phyloP scores from a whole-genome alignment of 208 protist species.

The Leishmania aethiopica region DNA sequence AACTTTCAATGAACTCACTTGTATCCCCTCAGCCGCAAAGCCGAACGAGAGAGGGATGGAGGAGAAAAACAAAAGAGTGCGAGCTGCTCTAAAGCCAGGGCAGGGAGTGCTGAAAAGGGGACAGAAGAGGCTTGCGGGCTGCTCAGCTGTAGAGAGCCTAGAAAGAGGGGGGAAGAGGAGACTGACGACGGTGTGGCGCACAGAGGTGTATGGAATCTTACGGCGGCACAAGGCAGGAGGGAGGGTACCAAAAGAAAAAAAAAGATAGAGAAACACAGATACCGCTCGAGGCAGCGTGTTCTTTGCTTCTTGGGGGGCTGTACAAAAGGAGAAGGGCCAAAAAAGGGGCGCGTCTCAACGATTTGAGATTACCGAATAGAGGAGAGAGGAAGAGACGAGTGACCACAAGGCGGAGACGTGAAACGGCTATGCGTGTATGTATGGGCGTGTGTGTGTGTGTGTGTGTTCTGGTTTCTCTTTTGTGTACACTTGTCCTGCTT shows the following conservation, averaged over 20 bases:
- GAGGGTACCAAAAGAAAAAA: not conserved
- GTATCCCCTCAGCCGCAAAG: not conserved
- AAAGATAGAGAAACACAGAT: not conserved
- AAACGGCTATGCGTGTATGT: not conserved
- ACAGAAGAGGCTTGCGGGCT: not conserved
- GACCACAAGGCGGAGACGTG: slow-evolving; percentile 2
- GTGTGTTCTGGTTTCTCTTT: not conserved
- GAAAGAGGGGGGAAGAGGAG: not conserved
- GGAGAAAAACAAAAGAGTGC: slow-evolving; percentile 3
- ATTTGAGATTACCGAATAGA: slow-evolving; percentile 1
- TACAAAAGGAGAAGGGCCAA: not conserved
- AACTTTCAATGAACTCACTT: not conserved
- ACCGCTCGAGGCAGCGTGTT: slow-evolving; percentile 1
- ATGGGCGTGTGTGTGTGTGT: not conserved
- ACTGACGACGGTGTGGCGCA: not conserved
- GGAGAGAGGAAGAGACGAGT: not conserved
- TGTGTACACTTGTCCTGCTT: slow-evolving; percentile 4
- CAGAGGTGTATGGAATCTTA: slow-evolving; percentile 1
- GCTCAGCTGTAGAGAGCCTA: not conserved
- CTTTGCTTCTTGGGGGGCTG: not conserved
- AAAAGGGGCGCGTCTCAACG: not conserved
- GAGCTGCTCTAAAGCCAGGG: not conserved
- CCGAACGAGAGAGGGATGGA: not conserved
- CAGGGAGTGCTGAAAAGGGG: not conserved
- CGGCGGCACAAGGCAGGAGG: not conserved